These are phyloP conservation scores for Zygosaccharomyces kombuchaensis DNA, from an alignment of 805 yeast species.

Conservation along the genomic window DNA sequence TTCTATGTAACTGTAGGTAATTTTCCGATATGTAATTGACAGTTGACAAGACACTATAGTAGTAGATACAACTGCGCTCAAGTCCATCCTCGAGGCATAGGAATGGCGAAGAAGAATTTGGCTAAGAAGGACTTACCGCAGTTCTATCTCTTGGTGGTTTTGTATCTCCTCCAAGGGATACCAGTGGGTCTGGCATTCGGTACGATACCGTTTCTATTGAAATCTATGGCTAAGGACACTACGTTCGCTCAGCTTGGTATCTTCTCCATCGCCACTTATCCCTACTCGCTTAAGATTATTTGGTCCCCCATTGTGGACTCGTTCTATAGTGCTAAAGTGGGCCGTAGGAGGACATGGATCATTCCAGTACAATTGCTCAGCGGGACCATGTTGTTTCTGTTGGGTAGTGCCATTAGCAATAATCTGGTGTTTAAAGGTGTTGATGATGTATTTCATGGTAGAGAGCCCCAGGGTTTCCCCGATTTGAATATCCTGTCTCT, in stretches of 20 bases:
- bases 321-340: conserved; percentile 57
- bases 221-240: conserved; percentile 54
- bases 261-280: conserved; percentile 89
- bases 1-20: neutral
- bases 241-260: conserved; percentile 87
- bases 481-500: conserved; percentile 36
- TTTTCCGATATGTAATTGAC: neutral
- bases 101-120: conserved; percentile 12
- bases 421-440: conserved; percentile 44
- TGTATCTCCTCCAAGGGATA: conserved; percentile 89
- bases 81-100: neutral
- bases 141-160: conserved; percentile 63
- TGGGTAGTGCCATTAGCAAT: conserved; percentile 50
- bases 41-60: neutral
- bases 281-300: conserved; percentile 82
- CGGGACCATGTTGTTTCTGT: conserved; percentile 56
- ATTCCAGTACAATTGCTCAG: conserved; percentile 86
- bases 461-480: conserved; percentile 10
- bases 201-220: conserved; percentile 82
- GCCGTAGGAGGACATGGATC: conserved; percentile 91
- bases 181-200: conserved; percentile 97
- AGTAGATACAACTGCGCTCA: too few relatives aligned
- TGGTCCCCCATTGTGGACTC: conserved; percentile 98
- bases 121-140: conserved; percentile 61
- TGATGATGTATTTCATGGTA: conserved; percentile 25